Base-by-base conservation (phyloP, 176 grass and related monocot species). In the Cenchrus purpureus region DNA sequence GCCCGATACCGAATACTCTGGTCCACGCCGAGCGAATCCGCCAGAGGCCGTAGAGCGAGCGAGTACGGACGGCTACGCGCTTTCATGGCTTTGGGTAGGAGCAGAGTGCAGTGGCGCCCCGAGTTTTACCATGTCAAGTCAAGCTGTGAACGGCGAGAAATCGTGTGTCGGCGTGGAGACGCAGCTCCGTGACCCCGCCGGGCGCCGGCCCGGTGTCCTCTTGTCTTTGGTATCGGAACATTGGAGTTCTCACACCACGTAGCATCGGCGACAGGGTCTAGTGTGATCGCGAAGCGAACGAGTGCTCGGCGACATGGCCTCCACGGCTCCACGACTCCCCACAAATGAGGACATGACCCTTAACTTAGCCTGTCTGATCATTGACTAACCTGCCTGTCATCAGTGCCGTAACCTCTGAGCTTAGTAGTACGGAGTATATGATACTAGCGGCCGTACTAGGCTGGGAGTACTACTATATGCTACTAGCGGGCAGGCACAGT, bases 151-250 rank as follows among this genome's bases (percentile, higher is more conserved):
- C 31, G 16, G 15, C 80, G 10, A 14, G 84, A 79, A 62, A 79
- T 55, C 59, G 80, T 63, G 84, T 87, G 45, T 46, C 88, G 78
- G 83, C 4, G 64, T 11, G 77, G 43, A 31, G 28, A 53, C 74
- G 54, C 77, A 77, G 5, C 12, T 40, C 37, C 37, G 37, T 40
- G 37, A 40, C 3, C 37, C 37, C 3, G 37, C 37, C 37, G 37
- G 37, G 3, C 37, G 37, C 37, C 37, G 37, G 37, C 3, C 37
- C 55, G 71, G 58, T 64, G 78, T 20, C 73, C 37, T 22, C 52
- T 20, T 8, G n/a, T 9, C 65, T 57, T 78, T 45, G 83, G 52
- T 66, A 65, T 72, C 37, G 29, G 72, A 66, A 49, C 55, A 17
- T 54, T 11, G 13, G 8, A 6, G 28, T 44, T 59, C 34, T 68